Percentiles rank a stretch among this genome's conserved stretches.
phyloP scores from a whole-genome alignment of 1,139 yeast genomes.

The Pneumocystis carinii region DNA sequence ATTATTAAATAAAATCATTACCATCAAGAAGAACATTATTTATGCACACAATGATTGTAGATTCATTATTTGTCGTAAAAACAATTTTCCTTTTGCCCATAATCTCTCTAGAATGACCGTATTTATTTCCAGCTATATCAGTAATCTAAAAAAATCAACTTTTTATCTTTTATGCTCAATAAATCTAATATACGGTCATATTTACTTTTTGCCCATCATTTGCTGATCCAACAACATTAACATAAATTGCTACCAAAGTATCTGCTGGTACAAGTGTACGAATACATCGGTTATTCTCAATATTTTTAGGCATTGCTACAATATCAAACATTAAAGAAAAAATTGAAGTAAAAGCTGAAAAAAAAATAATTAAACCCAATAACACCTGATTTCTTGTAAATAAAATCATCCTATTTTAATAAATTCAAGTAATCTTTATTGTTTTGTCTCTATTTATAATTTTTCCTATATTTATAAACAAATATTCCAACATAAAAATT shows the following conservation, averaged over 20 bases:
- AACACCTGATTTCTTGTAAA: background rate
- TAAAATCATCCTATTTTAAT: background rate
- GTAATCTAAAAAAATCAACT: conserved; percentile 23
- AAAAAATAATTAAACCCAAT: background rate
- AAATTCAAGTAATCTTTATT: too few relatives aligned
- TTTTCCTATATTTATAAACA: background rate
- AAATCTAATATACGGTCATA: background rate
- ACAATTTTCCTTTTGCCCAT: conserved; percentile 47
- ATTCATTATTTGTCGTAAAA: conserved; percentile 68
- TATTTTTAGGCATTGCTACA: background rate
- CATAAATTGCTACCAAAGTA: background rate
- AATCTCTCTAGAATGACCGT: conserved; percentile 27
- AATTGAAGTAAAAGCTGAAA: background rate
- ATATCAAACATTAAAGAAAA: background rate
- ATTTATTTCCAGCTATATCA: conserved; percentile 38
- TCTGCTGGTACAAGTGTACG: background rate
- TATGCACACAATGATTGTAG: conserved; percentile 84
- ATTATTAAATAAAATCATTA: conserved; percentile 12
- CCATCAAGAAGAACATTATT: conserved; percentile 39
- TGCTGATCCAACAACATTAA: background rate
- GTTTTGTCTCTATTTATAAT: background rate
- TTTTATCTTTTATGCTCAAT: background rate
- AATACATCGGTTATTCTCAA: background rate
- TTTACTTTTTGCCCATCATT: background rate
- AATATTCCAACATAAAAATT: background rate